phyloP scores from a whole-genome alignment of 768 basidiomycete genomes.

The Phylloporus sp. region DNA sequence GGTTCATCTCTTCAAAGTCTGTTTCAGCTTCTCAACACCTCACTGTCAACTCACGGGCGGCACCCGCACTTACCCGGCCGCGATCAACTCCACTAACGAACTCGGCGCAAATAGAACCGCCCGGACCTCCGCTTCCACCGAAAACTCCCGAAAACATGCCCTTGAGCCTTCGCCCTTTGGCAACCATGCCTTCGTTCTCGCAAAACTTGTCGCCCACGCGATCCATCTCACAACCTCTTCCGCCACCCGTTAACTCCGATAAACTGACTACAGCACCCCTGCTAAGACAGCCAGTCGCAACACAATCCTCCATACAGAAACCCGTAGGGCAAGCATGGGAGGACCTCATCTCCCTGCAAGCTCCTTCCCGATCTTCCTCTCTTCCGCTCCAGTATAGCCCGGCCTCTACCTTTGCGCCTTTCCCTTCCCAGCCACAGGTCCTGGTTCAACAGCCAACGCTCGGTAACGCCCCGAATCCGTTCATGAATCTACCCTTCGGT shows the following conservation, averaged over 20 bases:
- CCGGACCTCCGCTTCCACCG: constrained; percentile 26
- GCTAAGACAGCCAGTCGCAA: neutral
- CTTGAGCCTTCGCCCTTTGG: constrained; percentile 12
- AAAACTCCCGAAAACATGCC: constrained; percentile 26
- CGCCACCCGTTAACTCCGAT: constrained; percentile 9
- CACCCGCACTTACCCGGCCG: constrained; percentile 20
- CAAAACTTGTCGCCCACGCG: constrained; percentile 19
- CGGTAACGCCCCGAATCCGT: constrained; percentile 14
- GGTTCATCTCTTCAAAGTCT: constrained; percentile 51
- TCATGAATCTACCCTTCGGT: constrained; percentile 13
- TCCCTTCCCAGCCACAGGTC: constrained; percentile 15
- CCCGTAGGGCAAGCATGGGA: constrained; percentile 48
- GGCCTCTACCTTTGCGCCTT: neutral
- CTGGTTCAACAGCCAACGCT: constrained; percentile 8
- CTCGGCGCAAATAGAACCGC: constrained; percentile 12
- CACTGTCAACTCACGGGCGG: constrained; percentile 38
- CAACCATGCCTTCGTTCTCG: constrained; percentile 8
- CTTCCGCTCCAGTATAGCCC: constrained; percentile 43
- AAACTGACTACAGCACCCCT: constrained; percentile 9
- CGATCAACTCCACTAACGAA: constrained; percentile 16
- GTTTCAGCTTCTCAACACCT: constrained; percentile 32
- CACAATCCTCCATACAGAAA: constrained; percentile 15
- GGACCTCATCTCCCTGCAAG: constrained; percentile 49
- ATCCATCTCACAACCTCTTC: constrained; percentile 36
- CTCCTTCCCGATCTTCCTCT: constrained; percentile 32